Evolutionary conservation across 2,329 filamentous ascomycete species (phyloP).

Genomic region (Sporothrix luriei): DNA sequence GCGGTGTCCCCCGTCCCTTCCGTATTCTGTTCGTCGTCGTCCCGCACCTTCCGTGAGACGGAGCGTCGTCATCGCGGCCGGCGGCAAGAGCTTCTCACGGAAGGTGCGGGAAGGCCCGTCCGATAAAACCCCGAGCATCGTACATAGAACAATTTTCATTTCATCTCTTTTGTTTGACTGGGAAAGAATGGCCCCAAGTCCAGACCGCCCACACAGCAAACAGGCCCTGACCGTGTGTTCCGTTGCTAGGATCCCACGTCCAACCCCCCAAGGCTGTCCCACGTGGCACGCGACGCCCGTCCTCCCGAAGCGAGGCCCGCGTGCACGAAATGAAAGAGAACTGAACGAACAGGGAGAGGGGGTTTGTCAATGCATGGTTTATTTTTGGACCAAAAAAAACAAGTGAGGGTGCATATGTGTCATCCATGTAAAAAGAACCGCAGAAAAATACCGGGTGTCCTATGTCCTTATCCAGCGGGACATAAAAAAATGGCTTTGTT

Average conservation of each 20-base stretch:
- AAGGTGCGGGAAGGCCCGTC: too few relatives aligned
- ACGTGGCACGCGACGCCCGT: conserved; percentile 33
- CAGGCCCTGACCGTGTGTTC: conserved; percentile 7
- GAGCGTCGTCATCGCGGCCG: conserved; percentile 13
- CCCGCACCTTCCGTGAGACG: neutral
- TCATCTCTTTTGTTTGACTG: too few relatives aligned
- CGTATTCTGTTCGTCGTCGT: neutral
- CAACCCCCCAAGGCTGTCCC: conserved; percentile 27
- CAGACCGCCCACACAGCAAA: neutral
- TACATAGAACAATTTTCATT: too few relatives aligned
- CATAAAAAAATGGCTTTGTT: conserved; percentile 6
- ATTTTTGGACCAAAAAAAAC: neutral
- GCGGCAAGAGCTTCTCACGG: neutral
- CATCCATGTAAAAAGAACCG: neutral
- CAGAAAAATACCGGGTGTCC: neutral
- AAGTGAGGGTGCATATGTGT: neutral
- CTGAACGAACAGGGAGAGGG: conserved; percentile 4
- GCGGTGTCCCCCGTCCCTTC: neutral
- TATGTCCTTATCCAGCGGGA: conserved; percentile 2
- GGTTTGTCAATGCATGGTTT: neutral
- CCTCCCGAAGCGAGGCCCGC: conserved; percentile 21
- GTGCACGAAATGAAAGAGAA: neutral
- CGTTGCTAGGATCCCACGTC: conserved; percentile 11
- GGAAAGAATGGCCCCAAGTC: too few relatives aligned
- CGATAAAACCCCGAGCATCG: neutral